Evolutionary conservation across 371 early-diverging fungal species (phyloP), one percentile per base, ranked within the genome.

Genomic region (Capniomyces stellatus): DNA sequence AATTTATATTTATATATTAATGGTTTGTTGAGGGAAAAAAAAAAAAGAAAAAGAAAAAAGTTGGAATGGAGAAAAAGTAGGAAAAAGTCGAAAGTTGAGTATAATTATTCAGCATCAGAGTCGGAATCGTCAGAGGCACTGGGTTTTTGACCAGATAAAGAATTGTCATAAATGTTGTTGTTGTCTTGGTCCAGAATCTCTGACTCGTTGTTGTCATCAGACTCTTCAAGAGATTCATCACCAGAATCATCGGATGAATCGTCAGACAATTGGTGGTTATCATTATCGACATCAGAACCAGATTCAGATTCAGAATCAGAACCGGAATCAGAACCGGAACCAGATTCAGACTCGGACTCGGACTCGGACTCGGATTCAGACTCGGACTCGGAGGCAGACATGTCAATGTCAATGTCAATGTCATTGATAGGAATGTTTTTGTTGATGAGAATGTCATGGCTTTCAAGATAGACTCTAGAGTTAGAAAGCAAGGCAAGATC

Each of bases 231-330:
- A 41, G 21, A 41, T n/a, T n/a, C n/a, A n/a, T n/a, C n/a, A n/a
- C n/a, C n/a, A n/a, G n/a, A n/a, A n/a, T n/a, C n/a, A n/a, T n/a
- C n/a, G n/a, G n/a, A n/a, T n/a, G n/a, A n/a, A n/a, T n/a, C n/a
- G n/a, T n/a, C n/a, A n/a, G n/a, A n/a, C n/a, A n/a, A n/a, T n/a
- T n/a, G n/a, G n/a, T n/a, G n/a, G n/a, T n/a, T n/a, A n/a, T n/a
- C n/a, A n/a, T n/a, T n/a, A n/a, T n/a, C n/a, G 28, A 27, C 19
- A 31, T 57, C 58, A 13, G 57, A 56, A 30, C 48, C 58, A 30
- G 58, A 57, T 2, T 44, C 54, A 41, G 57, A 57, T 3, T 35
- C 46, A 35, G 57, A 57, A 40, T 35, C 40, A 29, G 47, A 48
- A 8, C 28, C 59, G 18, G 46, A 46, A 29, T 46, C 46, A 29